Base-by-base conservation (phyloP, 1,139 yeast genomes). In the Saccharomycopsis phalli region DNA sequence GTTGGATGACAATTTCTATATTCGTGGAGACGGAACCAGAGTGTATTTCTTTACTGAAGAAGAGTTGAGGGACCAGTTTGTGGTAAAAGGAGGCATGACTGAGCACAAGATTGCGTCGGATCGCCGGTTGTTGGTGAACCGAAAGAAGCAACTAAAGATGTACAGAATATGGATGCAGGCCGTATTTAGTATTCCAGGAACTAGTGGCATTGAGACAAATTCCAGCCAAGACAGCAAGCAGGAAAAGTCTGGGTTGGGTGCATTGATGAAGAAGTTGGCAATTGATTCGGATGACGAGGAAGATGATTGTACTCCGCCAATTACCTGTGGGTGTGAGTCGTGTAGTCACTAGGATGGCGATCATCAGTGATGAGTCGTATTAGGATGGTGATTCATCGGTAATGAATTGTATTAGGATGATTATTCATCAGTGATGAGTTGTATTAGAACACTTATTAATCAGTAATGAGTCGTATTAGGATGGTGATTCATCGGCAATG, bases 81-180 rank as follows among this genome's bases (percentile, higher is more conserved):
- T 83, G 29, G 56, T 58, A 13, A 63, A 59, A n/a, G 69, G 68
- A 11, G 40, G 40, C 2, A 86, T 91, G 54, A 60, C 57, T 14
- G 88, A 83, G 49, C 71, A 67, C 27, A 82, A 74, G 58, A 81
- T 91, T 34, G 96, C 87, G 1, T 81, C 95, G 1, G 98, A 91
- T 62, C 72, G 96, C 58, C 67, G 98, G 51, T 67, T 91, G 50
- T 66, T 91, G 52, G 97, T 93, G 29, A 91, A 91, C 59, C 71
- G 99, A 55, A 88, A 88, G 63, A 80, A 91, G 55, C 82, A 81
- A 57, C 63, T 91, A 51, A 91, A 91, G 61, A 91, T 91, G 99
- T 91, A 86, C 58, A 70, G 99, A 53, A 86, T 87, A 48, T 91
- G 99, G 99, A 65, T 91, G 46, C 98, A 91, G 61, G 97, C 93